phyloP scores from a whole-genome alignment of 2,329 filamentous ascomycete genomes.

The Diplodia mutila region DNA sequence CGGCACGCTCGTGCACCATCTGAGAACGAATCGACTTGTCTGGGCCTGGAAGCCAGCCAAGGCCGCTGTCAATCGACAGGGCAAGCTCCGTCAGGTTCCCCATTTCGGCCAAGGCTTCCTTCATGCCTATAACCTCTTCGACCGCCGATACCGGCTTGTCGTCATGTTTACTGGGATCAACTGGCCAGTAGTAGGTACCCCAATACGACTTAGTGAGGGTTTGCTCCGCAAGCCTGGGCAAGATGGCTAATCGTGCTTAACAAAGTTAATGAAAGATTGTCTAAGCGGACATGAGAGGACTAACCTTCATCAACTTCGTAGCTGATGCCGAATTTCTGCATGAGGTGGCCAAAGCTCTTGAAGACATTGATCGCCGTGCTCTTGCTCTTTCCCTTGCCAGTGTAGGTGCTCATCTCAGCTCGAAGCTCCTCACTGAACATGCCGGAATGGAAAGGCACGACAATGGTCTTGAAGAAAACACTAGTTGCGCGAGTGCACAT shows the following conservation, averaged over 20 bases:
- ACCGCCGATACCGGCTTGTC: conserved; percentile 64
- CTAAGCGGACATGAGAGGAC: conserved; percentile 38
- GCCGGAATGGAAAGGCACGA: conserved; percentile 67
- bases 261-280: background rate
- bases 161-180: conserved; percentile 60
- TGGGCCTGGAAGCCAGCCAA: conserved; percentile 68
- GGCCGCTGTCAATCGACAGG: conserved; percentile 67
- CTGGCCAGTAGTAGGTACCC: conserved; percentile 69
- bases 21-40: conserved; percentile 58
- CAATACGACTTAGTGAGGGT: conserved; percentile 62
- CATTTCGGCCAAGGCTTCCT: conserved; percentile 62
- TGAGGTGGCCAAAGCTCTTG: conserved; percentile 62
- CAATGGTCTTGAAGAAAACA: conserved; percentile 64
- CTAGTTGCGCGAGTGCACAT: conserved; percentile 62
- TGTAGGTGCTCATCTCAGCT: conserved; percentile 28
- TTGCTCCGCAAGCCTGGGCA: conserved; percentile 61
- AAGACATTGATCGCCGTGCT: conserved; percentile 67
- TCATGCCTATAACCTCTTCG: conserved; percentile 66
- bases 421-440: conserved; percentile 52
- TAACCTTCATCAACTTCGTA: conserved; percentile 66
- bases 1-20: conserved; percentile 47
- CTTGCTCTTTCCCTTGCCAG: conserved; percentile 39
- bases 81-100: conserved; percentile 64
- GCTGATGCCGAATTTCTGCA: conserved; percentile 67
- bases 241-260: conserved; percentile 46